A percentile compares a stretch with the other conserved stretches of the same genome.
Evolutionary conservation across 495 filamentous ascomycete species (phyloP).

Genomic region (Penicillium herquei): DNA sequence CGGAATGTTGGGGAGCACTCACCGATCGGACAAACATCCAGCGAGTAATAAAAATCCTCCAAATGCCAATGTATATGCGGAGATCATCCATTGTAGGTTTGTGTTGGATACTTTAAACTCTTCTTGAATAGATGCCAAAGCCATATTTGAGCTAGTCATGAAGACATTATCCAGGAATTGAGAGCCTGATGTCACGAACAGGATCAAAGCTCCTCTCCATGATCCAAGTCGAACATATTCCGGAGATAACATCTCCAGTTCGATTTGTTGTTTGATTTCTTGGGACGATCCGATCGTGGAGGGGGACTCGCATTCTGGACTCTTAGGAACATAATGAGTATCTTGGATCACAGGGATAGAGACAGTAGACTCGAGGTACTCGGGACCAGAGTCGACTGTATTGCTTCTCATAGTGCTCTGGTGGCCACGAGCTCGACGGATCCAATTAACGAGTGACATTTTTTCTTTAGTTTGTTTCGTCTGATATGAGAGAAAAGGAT

Average conservation of each 20-base stretch:
- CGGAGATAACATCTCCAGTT: conserved; percentile 21
- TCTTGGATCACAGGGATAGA: conserved; percentile 17
- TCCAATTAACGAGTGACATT: conserved; percentile 20
- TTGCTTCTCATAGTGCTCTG: conserved; percentile 7
- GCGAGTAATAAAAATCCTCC: conserved; percentile 35
- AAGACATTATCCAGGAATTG: conserved; percentile 42
- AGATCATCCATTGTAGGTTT: conserved; percentile 42
- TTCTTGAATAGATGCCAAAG: conserved; percentile 34
- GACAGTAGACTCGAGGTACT: conserved; percentile 19
- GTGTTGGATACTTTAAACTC: conserved; percentile 33
- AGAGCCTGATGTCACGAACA: conserved; percentile 38
- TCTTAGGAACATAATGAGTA: background rate
- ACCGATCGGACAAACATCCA: conserved; percentile 37
- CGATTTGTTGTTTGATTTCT: conserved; percentile 18
- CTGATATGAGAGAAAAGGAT: background rate
- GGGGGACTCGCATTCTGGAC: conserved; percentile 9
- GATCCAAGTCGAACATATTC: conserved; percentile 29
- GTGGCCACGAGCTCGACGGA: conserved; percentile 14
- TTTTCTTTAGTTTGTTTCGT: conserved; percentile 1
- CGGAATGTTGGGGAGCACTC: background rate
- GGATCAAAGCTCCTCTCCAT: conserved; percentile 34
- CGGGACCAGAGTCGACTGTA: conserved; percentile 4
- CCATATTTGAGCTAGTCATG: conserved; percentile 40
- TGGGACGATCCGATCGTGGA: conserved; percentile 16
- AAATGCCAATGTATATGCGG: conserved; percentile 38